Percentiles rank a stretch among this genome's conserved stretches.
Conservation (phyloP, 2,329 filamentous ascomycete genomes). For the Alternaria panax region DNA sequence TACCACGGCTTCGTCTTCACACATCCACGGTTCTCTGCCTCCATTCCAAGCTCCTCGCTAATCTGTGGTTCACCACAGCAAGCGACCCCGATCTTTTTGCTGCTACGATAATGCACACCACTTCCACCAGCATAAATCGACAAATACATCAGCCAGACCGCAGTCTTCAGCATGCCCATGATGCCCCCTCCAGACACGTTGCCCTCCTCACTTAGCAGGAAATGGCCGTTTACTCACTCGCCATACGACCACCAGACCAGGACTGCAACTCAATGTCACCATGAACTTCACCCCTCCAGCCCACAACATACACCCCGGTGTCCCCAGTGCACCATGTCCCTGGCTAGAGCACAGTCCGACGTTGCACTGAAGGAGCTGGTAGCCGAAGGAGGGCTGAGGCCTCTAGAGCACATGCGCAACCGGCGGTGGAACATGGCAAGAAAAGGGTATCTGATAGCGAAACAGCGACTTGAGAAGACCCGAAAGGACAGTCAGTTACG, state of each 20-base stretch:
- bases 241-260: slow-evolving; percentile 18
- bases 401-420: slow-evolving; percentile 20
- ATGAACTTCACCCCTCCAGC: slow-evolving; percentile 31
- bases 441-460: slow-evolving; percentile 24
- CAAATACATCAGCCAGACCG: slow-evolving; percentile 16
- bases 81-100: slow-evolving; percentile 17
- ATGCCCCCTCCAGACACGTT: slow-evolving; percentile 10
- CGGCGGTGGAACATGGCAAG: slow-evolving; percentile 30
- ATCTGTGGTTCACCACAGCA: slow-evolving; percentile 21
- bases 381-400: slow-evolving; percentile 23
- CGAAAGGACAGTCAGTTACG: slow-evolving; percentile 26
- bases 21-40: slow-evolving; percentile 4
- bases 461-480: slow-evolving; percentile 17
- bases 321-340: slow-evolving; percentile 21
- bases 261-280: slow-evolving; percentile 31
- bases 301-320: slow-evolving; percentile 29
- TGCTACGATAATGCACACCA: slow-evolving; percentile 21
- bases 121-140: slow-evolving; percentile 15
- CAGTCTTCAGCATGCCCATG: slow-evolving; percentile 14
- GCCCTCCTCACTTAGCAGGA: slow-evolving; percentile 3
- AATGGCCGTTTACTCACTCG: slow-evolving; percentile 3
- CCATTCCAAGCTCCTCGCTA: slow-evolving; percentile 6
- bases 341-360: slow-evolving; percentile 25
- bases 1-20: neutral
- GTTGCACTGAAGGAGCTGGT: slow-evolving; percentile 19